These are phyloP conservation scores for Hemileccinum hortonii DNA, from an alignment of 1,284 basidiomycete species.

Conservation along the genomic window DNA sequence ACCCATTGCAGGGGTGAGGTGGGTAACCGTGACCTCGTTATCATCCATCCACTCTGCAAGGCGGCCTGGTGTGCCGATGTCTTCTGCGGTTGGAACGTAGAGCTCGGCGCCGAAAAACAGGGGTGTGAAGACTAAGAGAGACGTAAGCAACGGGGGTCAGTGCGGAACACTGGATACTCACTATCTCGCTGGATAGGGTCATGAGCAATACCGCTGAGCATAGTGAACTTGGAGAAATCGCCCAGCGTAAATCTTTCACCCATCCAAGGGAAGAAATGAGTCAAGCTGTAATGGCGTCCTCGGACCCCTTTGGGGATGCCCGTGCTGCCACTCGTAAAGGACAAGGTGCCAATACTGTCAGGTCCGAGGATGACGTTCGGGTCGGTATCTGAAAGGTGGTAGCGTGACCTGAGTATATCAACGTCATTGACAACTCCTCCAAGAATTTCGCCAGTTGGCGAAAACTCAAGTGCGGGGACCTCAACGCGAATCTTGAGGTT, in stretches of 20 bases:
- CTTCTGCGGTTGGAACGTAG: slow-evolving; percentile 95
- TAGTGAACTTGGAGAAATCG: slow-evolving; percentile 86
- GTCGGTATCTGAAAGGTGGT: slow-evolving; percentile 62
- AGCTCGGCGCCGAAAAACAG: slow-evolving; percentile 96
- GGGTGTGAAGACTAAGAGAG: slow-evolving; percentile 86
- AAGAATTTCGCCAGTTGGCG: slow-evolving; percentile 58
- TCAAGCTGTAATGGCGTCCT: slow-evolving; percentile 93
- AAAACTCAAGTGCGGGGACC: slow-evolving; percentile 85
- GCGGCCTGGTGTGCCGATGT: slow-evolving; percentile 95
- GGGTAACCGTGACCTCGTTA: slow-evolving; percentile 87
- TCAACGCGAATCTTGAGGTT: slow-evolving; percentile 90
- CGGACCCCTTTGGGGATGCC: slow-evolving; percentile 98
- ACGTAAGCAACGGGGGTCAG: slow-evolving; percentile 8
- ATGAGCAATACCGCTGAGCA: slow-evolving; percentile 99
- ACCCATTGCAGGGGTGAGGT: slow-evolving; percentile 98
- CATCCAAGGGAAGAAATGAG: slow-evolving; percentile 99
- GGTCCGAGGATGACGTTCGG: slow-evolving; percentile 88
- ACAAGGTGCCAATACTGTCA: slow-evolving; percentile 92
- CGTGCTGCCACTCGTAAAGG: slow-evolving; percentile 97
- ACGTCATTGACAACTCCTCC: slow-evolving; percentile 56
- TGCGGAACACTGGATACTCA: slow-evolving; percentile 45
- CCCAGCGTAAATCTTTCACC: slow-evolving; percentile 81
- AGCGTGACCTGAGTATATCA: slow-evolving; percentile 57
- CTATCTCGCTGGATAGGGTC: slow-evolving; percentile 99
- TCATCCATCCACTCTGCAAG: slow-evolving; percentile 99